Evolutionary conservation across 177 flowering plant genomes (phyloP), one percentile per base, ranked within the genome.

Genomic region (Telopea speciosissima): DNA sequence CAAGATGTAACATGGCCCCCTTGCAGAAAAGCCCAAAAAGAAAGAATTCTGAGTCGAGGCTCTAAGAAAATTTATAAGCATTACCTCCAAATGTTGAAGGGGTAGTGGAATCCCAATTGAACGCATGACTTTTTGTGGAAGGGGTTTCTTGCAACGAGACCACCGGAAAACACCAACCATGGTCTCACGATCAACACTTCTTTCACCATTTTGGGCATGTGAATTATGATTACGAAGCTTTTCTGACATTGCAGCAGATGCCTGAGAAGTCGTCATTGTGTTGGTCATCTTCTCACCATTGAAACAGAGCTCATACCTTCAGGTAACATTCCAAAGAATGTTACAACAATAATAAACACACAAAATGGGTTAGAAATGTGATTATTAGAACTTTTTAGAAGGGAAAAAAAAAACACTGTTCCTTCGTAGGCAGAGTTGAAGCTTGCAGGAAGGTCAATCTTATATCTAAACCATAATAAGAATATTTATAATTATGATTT

Each of bases 221-320:
- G 73, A 56, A 69, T 77, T 81, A 75, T 81, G 83, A 73, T 69
- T 78, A 44, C 84, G 91, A 70, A 79, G 77, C 71, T 85, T 91
- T 28, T 87, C 90, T 26, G 77, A 67, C 63, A 88, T 95, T 10
- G 75, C 62, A 69, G 83, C 89, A 74, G 75, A 80, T 19, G 24
- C 72, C 33, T 82, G 91, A 75, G 81, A 77, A 60, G 79, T 73
- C 65, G 81, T 65, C 31, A 76, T 66, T 8, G 87, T 72, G 74
- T 82, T 87, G 16, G 89, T 85, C 73, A 81, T 75, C 83, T 87
- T 96, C 80, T 91, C 97, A 56, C 93, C 97, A 58, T 73, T 78
- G 76, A 86, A 96, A 76, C 97, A 89, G 56, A 96, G 97, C 80
- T 96, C 99, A 81, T 90, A 96, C 89, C 99, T 96, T 68, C 65